Base-by-base conservation (phyloP, 2,329 filamentous ascomycete genomes). In the Colletotrichum lupini region DNA sequence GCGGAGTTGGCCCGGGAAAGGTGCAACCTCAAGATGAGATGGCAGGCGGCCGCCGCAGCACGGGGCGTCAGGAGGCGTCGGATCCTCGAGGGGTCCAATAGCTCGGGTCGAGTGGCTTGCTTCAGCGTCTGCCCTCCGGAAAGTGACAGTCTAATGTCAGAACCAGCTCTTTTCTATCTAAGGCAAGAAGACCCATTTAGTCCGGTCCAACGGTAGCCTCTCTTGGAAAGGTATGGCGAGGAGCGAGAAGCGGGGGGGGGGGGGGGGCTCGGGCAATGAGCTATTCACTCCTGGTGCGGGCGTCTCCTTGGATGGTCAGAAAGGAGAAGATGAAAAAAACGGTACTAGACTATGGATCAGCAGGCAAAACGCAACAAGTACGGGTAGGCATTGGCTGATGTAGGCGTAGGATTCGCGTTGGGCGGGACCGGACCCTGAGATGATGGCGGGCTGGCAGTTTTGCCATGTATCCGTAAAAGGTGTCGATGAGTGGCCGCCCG, bases 61-160 rank as follows among this genome's bases (percentile, higher is more conserved):
- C 66, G 32, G 69, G 59, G 53, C 69, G 59, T 63, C 58, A 69
- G 53, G 59, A 30, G 69, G 58, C 32, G 65, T 30, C 63, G 37
- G 32, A 37, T 28, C 37, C 58, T 56, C 32, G 42, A 57, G 52
- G 69, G 65, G 59, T 64, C 66, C 66, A 57, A 28, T 55, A 58
- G 26, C 37, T 37, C 56, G 69, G 69, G 58, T 69, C 46, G 32
- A 72, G 68, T 67, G 68, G 68, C 68, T 72, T 68, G 30, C 60
- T 53, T 24, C 60, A 58, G 65, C 66, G 58, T 30, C 55, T 68
- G n/a, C 56, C n/a, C n/a, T 26, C 59, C 26, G n/a, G 52, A 55
- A 26, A 59, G 49, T 22, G 26, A 62, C 26, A 26, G 59, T 46
- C 32, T 30, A 46, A 63, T 30, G 32, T 32, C 49, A 49, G 66